Evolutionary conservation across 192 early-diverging fungal species (phyloP).

Genomic region (Coemansia sp.): DNA sequence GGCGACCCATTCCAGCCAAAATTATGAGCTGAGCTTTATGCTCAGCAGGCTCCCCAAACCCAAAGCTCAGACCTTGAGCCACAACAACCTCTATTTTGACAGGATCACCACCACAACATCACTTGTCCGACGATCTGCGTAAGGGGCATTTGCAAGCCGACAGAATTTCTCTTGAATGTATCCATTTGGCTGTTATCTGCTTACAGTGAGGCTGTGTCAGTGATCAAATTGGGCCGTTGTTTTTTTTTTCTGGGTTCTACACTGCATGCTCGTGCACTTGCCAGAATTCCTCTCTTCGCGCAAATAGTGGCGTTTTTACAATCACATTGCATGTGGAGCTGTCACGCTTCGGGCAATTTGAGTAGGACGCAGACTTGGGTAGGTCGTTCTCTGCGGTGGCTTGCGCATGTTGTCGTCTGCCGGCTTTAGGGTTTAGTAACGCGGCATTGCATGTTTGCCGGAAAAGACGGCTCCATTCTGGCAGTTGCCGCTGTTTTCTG

Average conservation of each 20-base stretch:
- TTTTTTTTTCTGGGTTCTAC: background rate
- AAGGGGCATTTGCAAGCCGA: background rate
- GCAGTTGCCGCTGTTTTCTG: background rate
- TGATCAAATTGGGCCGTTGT: background rate
- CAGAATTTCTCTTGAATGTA: background rate
- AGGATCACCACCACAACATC: background rate
- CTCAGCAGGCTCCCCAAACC: conserved; percentile 1
- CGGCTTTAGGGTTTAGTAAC: background rate
- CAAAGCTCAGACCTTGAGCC: background rate
- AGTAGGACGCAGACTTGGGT: background rate
- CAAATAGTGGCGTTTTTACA: background rate
- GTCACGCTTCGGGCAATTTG: conserved; percentile 6
- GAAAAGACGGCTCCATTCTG: background rate
- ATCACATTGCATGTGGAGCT: background rate
- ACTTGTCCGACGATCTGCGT: background rate
- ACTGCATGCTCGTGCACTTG: no score
- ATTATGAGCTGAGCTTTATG: conserved; percentile 8
- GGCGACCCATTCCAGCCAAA: background rate
- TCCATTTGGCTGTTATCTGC: background rate
- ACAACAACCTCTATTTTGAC: background rate
- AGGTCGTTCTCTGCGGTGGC: conserved; percentile 6
- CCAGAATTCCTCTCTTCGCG: background rate
- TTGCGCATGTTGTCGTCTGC: background rate
- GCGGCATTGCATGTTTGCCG: conserved; percentile 10
- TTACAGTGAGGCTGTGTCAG: background rate